phyloP scores from a whole-genome alignment of 352 stramenopile species.

The Peronospora tabacina region DNA sequence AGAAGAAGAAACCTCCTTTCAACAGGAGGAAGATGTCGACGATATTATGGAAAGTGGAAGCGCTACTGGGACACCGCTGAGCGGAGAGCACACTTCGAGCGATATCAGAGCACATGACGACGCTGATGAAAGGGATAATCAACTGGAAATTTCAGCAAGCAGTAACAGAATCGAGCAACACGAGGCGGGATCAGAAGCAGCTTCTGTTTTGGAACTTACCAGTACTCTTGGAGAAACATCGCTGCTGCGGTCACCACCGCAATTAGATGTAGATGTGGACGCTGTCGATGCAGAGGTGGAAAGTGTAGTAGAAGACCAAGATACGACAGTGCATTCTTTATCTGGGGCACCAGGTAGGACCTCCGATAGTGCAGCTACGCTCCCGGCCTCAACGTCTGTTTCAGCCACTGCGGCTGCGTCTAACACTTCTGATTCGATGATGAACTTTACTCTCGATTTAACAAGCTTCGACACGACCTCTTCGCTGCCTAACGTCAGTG shows the following conservation, averaged over 20 bases:
- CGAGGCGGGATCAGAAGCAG: constrained; percentile 41
- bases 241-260: constrained; percentile 62
- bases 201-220: constrained; percentile 73
- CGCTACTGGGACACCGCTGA: constrained; percentile 18
- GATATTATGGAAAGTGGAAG: constrained; percentile 21
- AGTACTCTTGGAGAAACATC: constrained; percentile 80
- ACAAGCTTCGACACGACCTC: constrained; percentile 35
- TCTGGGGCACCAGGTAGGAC: constrained; percentile 4
- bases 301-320: constrained; percentile 23
- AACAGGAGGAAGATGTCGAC: constrained; percentile 14
- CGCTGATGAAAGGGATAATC: constrained; percentile 4
- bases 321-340: constrained; percentile 4
- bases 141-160: constrained; percentile 2
- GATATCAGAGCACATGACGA: constrained; percentile 16
- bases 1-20: constrained; percentile 14
- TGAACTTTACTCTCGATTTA: constrained; percentile 82
- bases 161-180: constrained; percentile 10
- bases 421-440: constrained; percentile 36
- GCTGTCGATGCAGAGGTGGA: constrained; percentile 34
- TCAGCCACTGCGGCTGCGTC: constrained; percentile 11
- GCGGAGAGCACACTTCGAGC: constrained; percentile 33
- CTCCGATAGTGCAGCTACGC: constrained; percentile 14
- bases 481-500: constrained; percentile 5
- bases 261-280: constrained; percentile 46
- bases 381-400: constrained; percentile 28